Base-by-base conservation (phyloP, 768 basidiomycete genomes). In the Rhizopogon vulgaris region DNA sequence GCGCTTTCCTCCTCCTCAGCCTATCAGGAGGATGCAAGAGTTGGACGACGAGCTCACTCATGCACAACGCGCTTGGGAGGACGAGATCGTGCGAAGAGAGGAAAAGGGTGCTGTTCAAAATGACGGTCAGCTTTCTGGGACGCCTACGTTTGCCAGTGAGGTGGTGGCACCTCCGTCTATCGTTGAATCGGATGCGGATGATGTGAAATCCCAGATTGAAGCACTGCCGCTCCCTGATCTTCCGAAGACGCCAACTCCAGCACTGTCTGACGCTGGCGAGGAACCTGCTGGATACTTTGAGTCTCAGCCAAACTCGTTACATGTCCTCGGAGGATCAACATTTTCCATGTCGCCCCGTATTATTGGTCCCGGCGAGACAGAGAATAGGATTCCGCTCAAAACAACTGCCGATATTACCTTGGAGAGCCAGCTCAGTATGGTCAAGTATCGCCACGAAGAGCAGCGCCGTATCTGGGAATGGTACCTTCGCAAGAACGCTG, bases 401-500 rank as follows among this genome's bases (percentile, higher is more conserved):
- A 81, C 83, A 0, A 69, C 72, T 2, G 72, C 78, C 27, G 90
- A 94, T 59, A 90, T 96, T 43, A 69, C 76, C 10, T 70, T 84
- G 36, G 86, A 94, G 62, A 91, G 90, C 61, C 78, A 75, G 17
- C 79, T 88, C 38, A 79, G 78, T 42, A 73, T 82, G 36, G 70
- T 89, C 37, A 84, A 87, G 63, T 85, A 84, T 75, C 84, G 85
- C 57, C 89, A 94, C 51, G 85, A 87, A 58, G 92, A 95, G 59
- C 87, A 91, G 56, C 79, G 87, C 36, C 84, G 90, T 39, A 81
- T 95, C 27, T 97, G 94, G 94, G 90, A 93, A 60, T 96, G 93
- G 94, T 95, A 95, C 63, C 72, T 90, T 10, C 81, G 89, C 46
- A 89, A 91, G 69, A 92, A 94, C 63, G 63, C 72, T 11, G 90